A percentile compares a stretch with the other conserved stretches of the same genome.
These are phyloP conservation scores for Penicillium canariense DNA, from an alignment of 495 filamentous ascomycete genomes.

Conservation along the genomic window DNA sequence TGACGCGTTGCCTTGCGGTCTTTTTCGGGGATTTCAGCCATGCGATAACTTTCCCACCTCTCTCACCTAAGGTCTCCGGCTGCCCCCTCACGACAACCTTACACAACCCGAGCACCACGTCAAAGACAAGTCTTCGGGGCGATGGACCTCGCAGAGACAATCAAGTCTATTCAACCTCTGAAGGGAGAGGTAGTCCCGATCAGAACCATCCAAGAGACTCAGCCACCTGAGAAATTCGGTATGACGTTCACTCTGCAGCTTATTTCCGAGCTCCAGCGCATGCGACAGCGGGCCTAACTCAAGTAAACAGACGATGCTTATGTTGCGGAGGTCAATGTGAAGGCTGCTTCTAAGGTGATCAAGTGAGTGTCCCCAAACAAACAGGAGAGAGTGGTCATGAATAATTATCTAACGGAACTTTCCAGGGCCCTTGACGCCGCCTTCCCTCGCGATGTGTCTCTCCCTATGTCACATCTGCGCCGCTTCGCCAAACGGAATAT, in stretches of 20 bases:
- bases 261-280: neutral
- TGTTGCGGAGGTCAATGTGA: slow-evolving; percentile 44
- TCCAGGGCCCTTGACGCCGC: slow-evolving; percentile 41
- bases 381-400: too few species aligned
- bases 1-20: neutral
- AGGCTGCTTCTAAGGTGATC: slow-evolving; percentile 44
- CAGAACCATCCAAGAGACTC: slow-evolving; percentile 42
- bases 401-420: neutral
- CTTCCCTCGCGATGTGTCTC: slow-evolving; percentile 55
- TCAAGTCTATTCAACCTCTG: slow-evolving; percentile 29
- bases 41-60: neutral
- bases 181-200: slow-evolving; percentile 36
- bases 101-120: neutral
- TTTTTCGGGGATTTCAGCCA: neutral
- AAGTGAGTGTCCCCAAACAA: slow-evolving; percentile 38
- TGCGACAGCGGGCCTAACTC: slow-evolving; percentile 7
- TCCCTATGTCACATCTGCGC: slow-evolving; percentile 73
- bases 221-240: slow-evolving; percentile 41
- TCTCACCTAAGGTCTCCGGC: neutral
- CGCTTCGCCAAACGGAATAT: slow-evolving; percentile 72
- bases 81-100: neutral
- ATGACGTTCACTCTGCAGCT: slow-evolving; percentile 4
- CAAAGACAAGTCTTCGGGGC: neutral
- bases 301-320: slow-evolving; percentile 37
- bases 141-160: slow-evolving; percentile 27